phyloP scores from a whole-genome alignment of 345 rosid species.

The Rhizophora mangle region DNA sequence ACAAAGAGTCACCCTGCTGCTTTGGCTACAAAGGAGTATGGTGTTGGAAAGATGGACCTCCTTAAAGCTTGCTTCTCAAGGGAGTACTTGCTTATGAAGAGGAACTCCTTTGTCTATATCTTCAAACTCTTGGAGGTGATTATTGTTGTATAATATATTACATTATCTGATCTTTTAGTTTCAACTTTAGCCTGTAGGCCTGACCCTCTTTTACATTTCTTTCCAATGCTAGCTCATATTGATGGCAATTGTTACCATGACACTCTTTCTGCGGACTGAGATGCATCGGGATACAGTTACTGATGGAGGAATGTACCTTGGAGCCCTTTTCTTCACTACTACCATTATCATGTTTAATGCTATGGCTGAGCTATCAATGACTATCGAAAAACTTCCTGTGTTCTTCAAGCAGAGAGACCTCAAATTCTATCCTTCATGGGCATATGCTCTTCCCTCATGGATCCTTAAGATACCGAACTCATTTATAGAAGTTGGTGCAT shows the following conservation, averaged over 20 bases:
- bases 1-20: slow-evolving; percentile 55
- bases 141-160: background rate
- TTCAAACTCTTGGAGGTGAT: slow-evolving; percentile 59
- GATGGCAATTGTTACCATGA: slow-evolving; percentile 29
- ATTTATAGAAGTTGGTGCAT: slow-evolving; percentile 52
- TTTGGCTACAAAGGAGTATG: slow-evolving; percentile 42
- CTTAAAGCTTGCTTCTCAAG: slow-evolving; percentile 50
- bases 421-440: slow-evolving; percentile 72
- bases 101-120: slow-evolving; percentile 47
- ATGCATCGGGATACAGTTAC: slow-evolving; percentile 24
- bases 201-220: background rate
- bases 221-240: slow-evolving; percentile 22
- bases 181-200: background rate
- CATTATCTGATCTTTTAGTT: background rate
- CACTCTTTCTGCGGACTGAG: slow-evolving; percentile 32
- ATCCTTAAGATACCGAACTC: slow-evolving; percentile 65
- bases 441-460: slow-evolving; percentile 73
- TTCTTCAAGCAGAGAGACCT: slow-evolving; percentile 78
- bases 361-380: slow-evolving; percentile 65
- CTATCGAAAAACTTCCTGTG: slow-evolving; percentile 71
- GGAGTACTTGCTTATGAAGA: slow-evolving; percentile 56
- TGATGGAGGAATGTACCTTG: slow-evolving; percentile 51
- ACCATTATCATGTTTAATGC: slow-evolving; percentile 59
- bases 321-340: slow-evolving; percentile 59
- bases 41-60: slow-evolving; percentile 46